Percentiles rank a stretch among this genome's conserved stretches.
These are phyloP conservation scores for Madurella mycetomatis DNA, from an alignment of 2,329 filamentous ascomycete species.

Conservation along the genomic window DNA sequence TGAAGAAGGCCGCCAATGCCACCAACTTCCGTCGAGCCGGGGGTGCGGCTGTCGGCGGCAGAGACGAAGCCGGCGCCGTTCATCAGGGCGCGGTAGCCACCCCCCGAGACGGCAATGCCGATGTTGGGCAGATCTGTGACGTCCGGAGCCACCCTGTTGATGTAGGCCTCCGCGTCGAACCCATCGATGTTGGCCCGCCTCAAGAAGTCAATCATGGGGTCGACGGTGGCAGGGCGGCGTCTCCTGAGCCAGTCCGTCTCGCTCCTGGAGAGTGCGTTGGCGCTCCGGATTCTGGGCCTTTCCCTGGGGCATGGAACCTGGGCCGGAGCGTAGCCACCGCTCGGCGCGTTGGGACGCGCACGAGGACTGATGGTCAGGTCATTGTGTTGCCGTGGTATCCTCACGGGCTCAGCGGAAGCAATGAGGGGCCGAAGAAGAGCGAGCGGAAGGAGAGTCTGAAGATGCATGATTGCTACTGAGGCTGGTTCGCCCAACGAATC, in stretches of 20 bases:
- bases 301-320: slow-evolving; percentile 63
- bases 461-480: slow-evolving; percentile 11
- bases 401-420: slow-evolving; percentile 19
- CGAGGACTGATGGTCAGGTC: slow-evolving; percentile 23
- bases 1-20: slow-evolving; percentile 79
- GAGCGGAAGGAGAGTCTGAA: slow-evolving; percentile 13
- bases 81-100: slow-evolving; percentile 81
- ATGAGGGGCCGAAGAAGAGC: slow-evolving; percentile 8
- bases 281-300: slow-evolving; percentile 65
- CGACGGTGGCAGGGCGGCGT: slow-evolving; percentile 67
- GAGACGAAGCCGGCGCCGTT: slow-evolving; percentile 76
- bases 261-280: slow-evolving; percentile 57
- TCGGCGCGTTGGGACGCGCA: slow-evolving; percentile 36
- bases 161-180: slow-evolving; percentile 72
- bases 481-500: neutral
- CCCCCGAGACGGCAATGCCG: slow-evolving; percentile 73
- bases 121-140: slow-evolving; percentile 52
- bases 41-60: slow-evolving; percentile 72
- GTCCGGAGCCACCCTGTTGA: slow-evolving; percentile 62
- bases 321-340: slow-evolving; percentile 66
- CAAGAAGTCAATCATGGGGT: slow-evolving; percentile 72
- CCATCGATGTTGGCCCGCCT: slow-evolving; percentile 66
- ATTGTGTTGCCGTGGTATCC: slow-evolving; percentile 4
- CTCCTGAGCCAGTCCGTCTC: slow-evolving; percentile 71
- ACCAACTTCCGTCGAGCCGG: slow-evolving; percentile 55